phyloP scores from a whole-genome alignment of 192 early-diverging fungal genomes.

The Fimicolochytrium jonesii region DNA sequence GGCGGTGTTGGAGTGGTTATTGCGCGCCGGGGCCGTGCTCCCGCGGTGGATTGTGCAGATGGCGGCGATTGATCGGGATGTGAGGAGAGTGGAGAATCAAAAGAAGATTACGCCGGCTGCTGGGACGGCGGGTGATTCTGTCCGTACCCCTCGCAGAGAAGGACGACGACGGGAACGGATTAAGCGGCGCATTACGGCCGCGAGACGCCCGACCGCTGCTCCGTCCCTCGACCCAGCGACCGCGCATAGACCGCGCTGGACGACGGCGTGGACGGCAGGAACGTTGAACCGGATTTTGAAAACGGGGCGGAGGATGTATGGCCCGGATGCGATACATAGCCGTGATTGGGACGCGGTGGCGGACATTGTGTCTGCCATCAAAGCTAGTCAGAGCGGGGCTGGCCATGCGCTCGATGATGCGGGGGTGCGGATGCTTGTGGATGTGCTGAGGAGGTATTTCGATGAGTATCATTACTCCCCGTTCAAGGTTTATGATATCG shows the following conservation, averaged over 20 bases:
- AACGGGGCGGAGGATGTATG: background rate
- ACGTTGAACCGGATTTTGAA: background rate
- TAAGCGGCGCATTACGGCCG: too few species aligned
- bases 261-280: background rate
- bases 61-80: constrained; percentile 1
- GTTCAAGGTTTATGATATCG: too few species aligned
- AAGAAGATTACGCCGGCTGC: too few species aligned
- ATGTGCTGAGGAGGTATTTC: background rate
- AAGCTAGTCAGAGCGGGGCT: too few species aligned
- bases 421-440: background rate
- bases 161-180: background rate
- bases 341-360: constrained; percentile 8
- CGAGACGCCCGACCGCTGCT: too few species aligned
- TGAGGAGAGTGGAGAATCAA: constrained; percentile 1
- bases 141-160: background rate
- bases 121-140: background rate
- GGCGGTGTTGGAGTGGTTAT: background rate
- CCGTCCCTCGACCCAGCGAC: too few species aligned
- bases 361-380: too few species aligned
- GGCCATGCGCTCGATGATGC: too few species aligned
- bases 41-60: constrained; percentile 15
- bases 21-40: background rate
- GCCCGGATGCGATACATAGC: background rate
- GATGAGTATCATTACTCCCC: too few species aligned
- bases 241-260: background rate